Evolutionary conservation across 805 yeast species (phyloP), one percentile per base, ranked within the genome.

Genomic region (Crinitomyces ghanaensis): DNA sequence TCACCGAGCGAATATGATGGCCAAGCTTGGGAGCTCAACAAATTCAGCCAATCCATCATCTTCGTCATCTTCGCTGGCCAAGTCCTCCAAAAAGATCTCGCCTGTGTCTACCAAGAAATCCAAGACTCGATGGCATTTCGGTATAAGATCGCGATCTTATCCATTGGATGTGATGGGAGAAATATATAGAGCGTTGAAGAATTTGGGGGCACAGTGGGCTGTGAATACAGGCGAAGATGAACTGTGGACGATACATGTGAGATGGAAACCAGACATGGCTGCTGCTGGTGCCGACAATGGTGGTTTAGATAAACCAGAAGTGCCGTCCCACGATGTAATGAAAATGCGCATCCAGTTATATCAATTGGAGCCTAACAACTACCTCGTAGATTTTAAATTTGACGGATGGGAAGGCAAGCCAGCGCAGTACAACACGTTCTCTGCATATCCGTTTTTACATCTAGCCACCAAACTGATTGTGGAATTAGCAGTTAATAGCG

Each of bases 161-260:
- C 97, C 98, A 21, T 65, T 91, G 46, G 98, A 91, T 56, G 98
- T 91, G 3, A 91, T 91, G 97, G 95, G 96, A 18, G 98, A 91
- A 54, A 86, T 91, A 28, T 91, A 91, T 59, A 68, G 95, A 30
- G 97, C 97, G 1, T 65, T 91, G 52, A 82, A 82, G 58, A 84
- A 82, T 49, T 62, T 91, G 35, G 96, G 95, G 1, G 97, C 97
- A 0, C 96, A 91, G 56, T 91, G 97, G 97, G 82, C 91, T 6
- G n/a, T n/a, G n/a, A 77, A 78, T 46, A 96, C 97, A 5, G 72
- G 86, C 0, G 95, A 86, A 46, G 95, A 86, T 49, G 95, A 86
- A 49, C 63, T 85, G 33, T 88, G 97, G 97, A 88, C 95, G 1
- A 88, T 88, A 37, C 70, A 83, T 45, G 96, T 88, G 12, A 74